Evolutionary conservation across 1,139 yeast genomes (phyloP).

Genomic region (Sporopachydermia cereana): DNA sequence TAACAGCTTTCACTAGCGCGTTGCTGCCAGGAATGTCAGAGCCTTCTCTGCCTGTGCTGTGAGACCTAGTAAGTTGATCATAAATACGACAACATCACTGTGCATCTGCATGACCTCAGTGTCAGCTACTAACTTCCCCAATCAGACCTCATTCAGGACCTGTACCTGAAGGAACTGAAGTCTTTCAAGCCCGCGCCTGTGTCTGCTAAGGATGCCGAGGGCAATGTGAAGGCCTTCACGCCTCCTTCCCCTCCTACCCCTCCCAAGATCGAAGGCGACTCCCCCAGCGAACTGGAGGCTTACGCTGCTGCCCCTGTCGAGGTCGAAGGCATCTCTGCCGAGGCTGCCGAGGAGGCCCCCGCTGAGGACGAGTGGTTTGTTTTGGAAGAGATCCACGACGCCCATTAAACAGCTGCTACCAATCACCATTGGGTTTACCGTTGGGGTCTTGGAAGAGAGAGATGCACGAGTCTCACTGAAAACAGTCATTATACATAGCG

Average conservation of each 20-base stretch:
- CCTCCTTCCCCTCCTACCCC: constrained; percentile 63
- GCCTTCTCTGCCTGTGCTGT: constrained; percentile 5
- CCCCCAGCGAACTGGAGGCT: constrained; percentile 58
- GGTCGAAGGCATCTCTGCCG: constrained; percentile 36
- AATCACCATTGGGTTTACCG: too few relatives aligned
- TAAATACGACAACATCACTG: background rate
- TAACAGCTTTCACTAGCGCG: constrained; percentile 4
- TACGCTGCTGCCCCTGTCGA: constrained; percentile 74
- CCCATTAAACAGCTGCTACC: constrained; percentile 3
- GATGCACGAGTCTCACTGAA: background rate
- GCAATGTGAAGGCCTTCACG: constrained; percentile 71
- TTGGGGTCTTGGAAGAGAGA: too few relatives aligned
- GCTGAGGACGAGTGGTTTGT: constrained; percentile 71
- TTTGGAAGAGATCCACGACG: constrained; percentile 7
- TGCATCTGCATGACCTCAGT: background rate
- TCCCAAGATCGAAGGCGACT: constrained; percentile 64
- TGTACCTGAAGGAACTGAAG: constrained; percentile 79
- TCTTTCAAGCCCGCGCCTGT: constrained; percentile 77
- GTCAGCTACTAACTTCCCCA: constrained; percentile 7
- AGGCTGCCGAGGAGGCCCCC: constrained; percentile 32
- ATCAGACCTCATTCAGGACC: constrained; percentile 62
- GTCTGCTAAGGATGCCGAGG: constrained; percentile 63
- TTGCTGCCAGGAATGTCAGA: constrained; percentile 6
- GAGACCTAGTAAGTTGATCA: constrained; percentile 5
- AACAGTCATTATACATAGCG: background rate